Base-by-base conservation (phyloP, 371 early-diverging fungal species). In the Mortierella sp. region DNA sequence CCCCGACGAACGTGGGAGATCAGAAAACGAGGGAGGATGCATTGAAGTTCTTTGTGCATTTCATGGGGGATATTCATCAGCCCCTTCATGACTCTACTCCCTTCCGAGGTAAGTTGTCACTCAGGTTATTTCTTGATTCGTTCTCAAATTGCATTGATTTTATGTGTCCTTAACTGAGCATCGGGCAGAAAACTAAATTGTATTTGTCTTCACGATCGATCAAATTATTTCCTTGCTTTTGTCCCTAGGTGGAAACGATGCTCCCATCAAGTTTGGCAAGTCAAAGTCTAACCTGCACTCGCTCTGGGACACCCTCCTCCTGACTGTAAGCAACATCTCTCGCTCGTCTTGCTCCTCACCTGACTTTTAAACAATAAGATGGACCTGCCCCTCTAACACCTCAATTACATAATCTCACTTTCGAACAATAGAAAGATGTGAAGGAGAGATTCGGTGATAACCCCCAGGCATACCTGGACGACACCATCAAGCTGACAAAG, bases 31-130 rank as follows among this genome's bases (percentile, higher is more conserved):
- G 58, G 4, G 55, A 76, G 48, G 92, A 92, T 16, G 90, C 90
- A 29, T 74, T 92, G 54, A 87, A 78, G 80, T 92, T 91, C 79
- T 75, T 92, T 65, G 73, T 88, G 41, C 92, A 93, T 84, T 93
- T 91, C 72, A 32, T 92, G 60, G 93, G 93, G 10, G 93, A 93
- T 76, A 84, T 92, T 44, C 85, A 90, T 41, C 93, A 93, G 85
- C 93, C 93, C 21, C 86, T 93, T 58, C 93, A 93, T 79, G 87
- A 87, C 77, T 90, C 89, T 29, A 87, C 85, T 18, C 71, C 44
- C 5, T 82, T 81, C 41, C 80, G 74, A 8, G 91, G 68, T 68
- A 38, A 32, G 90, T 21, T 38, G 35, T 12, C 48, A 38, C 41
- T 6, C 41, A 41, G 41, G 21, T 68, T 38, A 18, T 68, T 41